phyloP scores from a whole-genome alignment of 257 asterid species.

The Verbena officinalis region DNA sequence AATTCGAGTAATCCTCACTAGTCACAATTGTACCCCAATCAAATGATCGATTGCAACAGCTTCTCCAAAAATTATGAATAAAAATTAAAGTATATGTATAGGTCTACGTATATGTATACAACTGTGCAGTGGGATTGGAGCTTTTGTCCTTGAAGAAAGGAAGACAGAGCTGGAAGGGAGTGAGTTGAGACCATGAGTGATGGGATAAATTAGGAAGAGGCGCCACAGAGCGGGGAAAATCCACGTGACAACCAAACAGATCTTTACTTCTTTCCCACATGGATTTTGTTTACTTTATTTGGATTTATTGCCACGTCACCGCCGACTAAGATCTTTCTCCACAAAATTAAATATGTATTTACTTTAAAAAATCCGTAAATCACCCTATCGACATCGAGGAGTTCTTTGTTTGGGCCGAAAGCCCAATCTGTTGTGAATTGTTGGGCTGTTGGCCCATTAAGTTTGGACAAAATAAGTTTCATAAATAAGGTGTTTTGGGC shows the following conservation, averaged over 20 bases:
- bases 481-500: too few species aligned
- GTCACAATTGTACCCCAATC: too few species aligned
- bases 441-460: too few species aligned
- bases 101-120: background rate
- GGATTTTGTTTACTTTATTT: constrained; percentile 26
- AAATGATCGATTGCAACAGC: background rate
- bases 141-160: background rate
- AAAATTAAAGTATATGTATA: background rate
- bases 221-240: constrained; percentile 49
- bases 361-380: too few species aligned
- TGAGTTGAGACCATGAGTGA: constrained; percentile 30
- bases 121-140: constrained; percentile 43
- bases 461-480: too few species aligned
- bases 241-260: constrained; percentile 41
- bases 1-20: constrained; percentile 9
- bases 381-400: too few species aligned
- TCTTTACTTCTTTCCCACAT: constrained; percentile 21
- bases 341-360: background rate
- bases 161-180: constrained; percentile 19
- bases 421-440: background rate
- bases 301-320: constrained; percentile 34
- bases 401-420: background rate
- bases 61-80: background rate
- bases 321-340: constrained; percentile 11
- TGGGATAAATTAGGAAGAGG: constrained; percentile 46